Base-by-base conservation (phyloP, 2,329 filamentous ascomycete species). In the Alternaria sp. region DNA sequence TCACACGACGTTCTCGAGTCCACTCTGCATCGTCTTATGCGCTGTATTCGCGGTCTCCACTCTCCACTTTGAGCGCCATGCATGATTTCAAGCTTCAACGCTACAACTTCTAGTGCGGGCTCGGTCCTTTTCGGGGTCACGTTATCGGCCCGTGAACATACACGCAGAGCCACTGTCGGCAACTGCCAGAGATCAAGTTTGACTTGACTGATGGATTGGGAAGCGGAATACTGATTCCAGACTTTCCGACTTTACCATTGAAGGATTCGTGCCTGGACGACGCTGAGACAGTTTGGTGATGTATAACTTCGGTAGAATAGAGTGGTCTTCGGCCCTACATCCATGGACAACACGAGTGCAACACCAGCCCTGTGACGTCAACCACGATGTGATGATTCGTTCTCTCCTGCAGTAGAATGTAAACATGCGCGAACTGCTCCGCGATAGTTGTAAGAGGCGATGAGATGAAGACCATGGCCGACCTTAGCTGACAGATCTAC, bases 51-150 rank as follows among this genome's bases (percentile, higher is more conserved):
- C 41, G 26, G 40, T 50, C 51, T 23, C 51, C 51, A 55, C 56
- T 54, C 33, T 55, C 51, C 51, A 36, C 29, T 33, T 39, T 6
- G 21, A 45, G 44, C 51, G 33, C 23, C 34, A 50, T 50, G 51
- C 51, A 54, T 54, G 46, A 54, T 41, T 55, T 55, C 44, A 55
- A 55, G 45, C 56, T 58, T 54, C 42, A 42, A 17, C 51, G 49
- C 51, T 58, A 58, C 33, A 24, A 40, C 7, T 14, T 21, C 23
- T 55, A 48, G 56, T 33, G 37, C 40, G 33, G 34, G 31, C 49
- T 45, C 45, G 56, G 56, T 44, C 56, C 51, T 45, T 28, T 44
- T 23, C 23, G 31, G 26, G 21, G 44, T 58, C 56, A 58, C 56
- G 33, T 58, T 46, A 28, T 34, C 26, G 17, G 13, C 3, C 36